phyloP scores from a whole-genome alignment of 1,139 yeast genomes.

The Taiozyma sp. region DNA sequence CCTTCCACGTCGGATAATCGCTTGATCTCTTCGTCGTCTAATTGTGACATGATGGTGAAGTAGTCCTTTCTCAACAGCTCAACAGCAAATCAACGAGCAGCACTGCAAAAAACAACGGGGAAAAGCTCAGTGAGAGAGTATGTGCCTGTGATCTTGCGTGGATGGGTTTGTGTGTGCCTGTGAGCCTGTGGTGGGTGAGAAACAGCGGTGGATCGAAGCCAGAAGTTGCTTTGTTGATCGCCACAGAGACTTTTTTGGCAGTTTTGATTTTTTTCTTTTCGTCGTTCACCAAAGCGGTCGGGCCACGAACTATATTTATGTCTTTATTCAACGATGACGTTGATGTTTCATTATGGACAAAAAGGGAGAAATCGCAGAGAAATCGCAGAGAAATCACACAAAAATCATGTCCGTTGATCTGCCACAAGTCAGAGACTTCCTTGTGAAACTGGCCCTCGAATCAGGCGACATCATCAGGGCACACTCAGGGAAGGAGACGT shows the following conservation, averaged over 20 bases:
- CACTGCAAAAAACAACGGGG: neutral
- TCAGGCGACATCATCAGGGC: slow-evolving; percentile 44
- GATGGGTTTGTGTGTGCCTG: too few species aligned
- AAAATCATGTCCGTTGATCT: slow-evolving; percentile 23
- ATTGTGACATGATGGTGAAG: slow-evolving; percentile 6
- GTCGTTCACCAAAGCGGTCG: neutral
- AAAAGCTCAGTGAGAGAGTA: neutral
- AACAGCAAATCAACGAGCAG: neutral
- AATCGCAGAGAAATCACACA: too few species aligned
- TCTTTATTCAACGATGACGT: too few species aligned
- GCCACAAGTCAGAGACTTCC: slow-evolving; percentile 31
- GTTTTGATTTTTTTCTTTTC: neutral
- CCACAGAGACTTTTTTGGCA: too few species aligned
- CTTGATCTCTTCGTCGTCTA: slow-evolving; percentile 11
- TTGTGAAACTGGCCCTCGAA: slow-evolving; percentile 44
- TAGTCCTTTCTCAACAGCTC: neutral
- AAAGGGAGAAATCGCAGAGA: too few species aligned
- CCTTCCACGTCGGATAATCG: slow-evolving; percentile 10
- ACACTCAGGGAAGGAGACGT: slow-evolving; percentile 41
- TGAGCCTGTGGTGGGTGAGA: neutral
- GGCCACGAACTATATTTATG: neutral
- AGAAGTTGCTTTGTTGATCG: too few species aligned
- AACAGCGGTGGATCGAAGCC: neutral
- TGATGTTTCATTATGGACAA: too few species aligned
- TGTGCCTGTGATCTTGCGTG: neutral